A percentile compares a stretch with the other conserved stretches of the same genome.
Evolutionary conservation across 441 rosid species (phyloP).

Genomic region (Euphorbia neoarborescens): DNA sequence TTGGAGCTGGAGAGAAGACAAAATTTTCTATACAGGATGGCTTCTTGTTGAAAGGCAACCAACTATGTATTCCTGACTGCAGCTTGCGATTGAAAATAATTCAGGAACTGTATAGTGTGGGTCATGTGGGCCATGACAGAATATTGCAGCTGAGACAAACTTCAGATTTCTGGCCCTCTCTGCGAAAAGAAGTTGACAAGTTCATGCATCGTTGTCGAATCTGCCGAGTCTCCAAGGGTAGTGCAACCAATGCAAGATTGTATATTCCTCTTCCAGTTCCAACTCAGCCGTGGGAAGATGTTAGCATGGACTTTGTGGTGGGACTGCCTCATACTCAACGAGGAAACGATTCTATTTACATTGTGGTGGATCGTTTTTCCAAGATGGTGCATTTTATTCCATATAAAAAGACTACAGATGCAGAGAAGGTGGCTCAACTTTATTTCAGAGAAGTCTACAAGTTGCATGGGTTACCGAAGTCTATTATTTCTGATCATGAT

Average conservation of each 20-base stretch:
- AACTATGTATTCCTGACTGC: too few species aligned
- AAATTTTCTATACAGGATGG: too few species aligned
- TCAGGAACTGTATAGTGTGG: too few species aligned
- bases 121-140: too few species aligned
- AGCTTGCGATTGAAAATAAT: too few species aligned
- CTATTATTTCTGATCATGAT: too few species aligned
- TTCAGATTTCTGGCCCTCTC: background rate
- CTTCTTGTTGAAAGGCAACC: too few species aligned
- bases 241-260: conserved; percentile 7
- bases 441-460: too few species aligned
- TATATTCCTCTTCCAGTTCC: conserved; percentile 6
- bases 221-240: background rate
- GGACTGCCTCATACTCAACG: conserved; percentile 3
- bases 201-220: background rate
- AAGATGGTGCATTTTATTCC: background rate
- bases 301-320: conserved; percentile 14
- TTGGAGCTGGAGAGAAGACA: too few species aligned
- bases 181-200: background rate
- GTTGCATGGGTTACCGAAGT: too few species aligned
- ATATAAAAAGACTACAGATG: too few species aligned
- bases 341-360: conserved; percentile 9
- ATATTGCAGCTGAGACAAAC: background rate
- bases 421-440: too few species aligned
- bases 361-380: background rate
- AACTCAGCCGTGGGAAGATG: background rate